These are phyloP conservation scores for Yarrowia phangngaensis DNA, from an alignment of 805 yeast genomes.

Conservation along the genomic window DNA sequence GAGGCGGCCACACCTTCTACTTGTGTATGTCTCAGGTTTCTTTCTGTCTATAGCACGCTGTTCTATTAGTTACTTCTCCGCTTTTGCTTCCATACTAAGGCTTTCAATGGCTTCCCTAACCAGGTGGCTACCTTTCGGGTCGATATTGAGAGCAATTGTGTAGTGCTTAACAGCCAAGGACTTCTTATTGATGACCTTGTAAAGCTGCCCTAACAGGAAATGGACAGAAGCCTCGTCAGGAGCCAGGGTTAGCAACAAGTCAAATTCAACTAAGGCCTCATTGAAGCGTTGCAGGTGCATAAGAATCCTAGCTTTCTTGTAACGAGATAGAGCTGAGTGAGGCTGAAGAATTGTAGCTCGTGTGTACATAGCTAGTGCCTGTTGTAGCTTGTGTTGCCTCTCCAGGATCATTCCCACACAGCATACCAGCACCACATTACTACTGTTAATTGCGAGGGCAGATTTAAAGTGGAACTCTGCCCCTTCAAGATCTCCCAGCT, in stretches of 20 bases:
- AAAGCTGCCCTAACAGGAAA: constrained; percentile 79
- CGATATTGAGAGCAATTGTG: constrained; percentile 83
- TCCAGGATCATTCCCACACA: constrained; percentile 94
- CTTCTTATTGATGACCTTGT: constrained; percentile 68
- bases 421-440: constrained; percentile 81
- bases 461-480: constrained; percentile 85
- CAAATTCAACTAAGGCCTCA: constrained; percentile 71
- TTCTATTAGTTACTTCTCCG: neutral
- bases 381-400: constrained; percentile 59
- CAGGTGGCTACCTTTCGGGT: constrained; percentile 86
- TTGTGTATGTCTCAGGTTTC: too few species aligned
- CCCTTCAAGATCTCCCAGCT: constrained; percentile 74
- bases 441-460: constrained; percentile 85
- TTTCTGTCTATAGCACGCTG: too few species aligned
- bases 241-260: constrained; percentile 65
- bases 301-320: constrained; percentile 80
- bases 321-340: constrained; percentile 75
- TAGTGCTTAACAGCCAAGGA: constrained; percentile 78
- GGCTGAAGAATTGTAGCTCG: constrained; percentile 84
- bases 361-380: constrained; percentile 78
- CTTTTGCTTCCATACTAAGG: constrained; percentile 10
- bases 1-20: too few species aligned
- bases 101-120: constrained; percentile 79
- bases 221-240: constrained; percentile 96
- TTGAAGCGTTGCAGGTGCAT: constrained; percentile 67